Evolutionary conservation across 108 stramenopile genomes (phyloP), one percentile per base, ranked within the genome.

Genomic region (Chaetoceros tenuissimus): DNA sequence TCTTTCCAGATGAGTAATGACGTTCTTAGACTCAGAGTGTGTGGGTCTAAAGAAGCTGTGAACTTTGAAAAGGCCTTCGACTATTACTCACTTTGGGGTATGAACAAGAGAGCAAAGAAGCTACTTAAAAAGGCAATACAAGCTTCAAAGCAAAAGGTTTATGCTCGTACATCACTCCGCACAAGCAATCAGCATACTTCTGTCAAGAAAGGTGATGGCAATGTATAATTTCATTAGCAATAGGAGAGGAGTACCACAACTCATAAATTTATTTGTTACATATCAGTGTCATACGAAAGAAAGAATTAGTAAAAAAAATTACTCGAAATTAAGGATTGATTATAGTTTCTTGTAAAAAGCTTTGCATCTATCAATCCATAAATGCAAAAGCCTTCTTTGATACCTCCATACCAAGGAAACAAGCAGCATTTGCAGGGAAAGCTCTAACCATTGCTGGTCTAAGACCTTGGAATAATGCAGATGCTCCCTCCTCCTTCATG

Each of bases 361-460:
- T 28, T 23, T 3, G 19, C 57, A 40, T 10, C 34, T 10, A 13
- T 51, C 73, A 89, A 51, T 85, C 87, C 65, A 85, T 59, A 50
- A 85, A 86, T 22, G 76, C 69, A 48, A 90, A 60, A 23, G 51
- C 51, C 34, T 84, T 82, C 62, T 70, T 71, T 24, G 78, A 69
- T 23, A 94, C 56, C 68, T 94, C 93, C 74, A 89, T 82, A 8
- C 88, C 94, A 31, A 89, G 71, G 79, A 92, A 95, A 59, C 94
- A 92, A 0, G 90, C 87, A 10, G 90, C 90, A 58, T 92, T 95
- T 17, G 94, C 94, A 3, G 94, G 94, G 66, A 95, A 92, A 13
- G 94, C 94, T 46, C 79, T 59, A 5, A 84, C 72, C 84, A 95
- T 70, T 45, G 89, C 90, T 0, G 94, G 94, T 10, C 77, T 75